Conservation (phyloP, 1,139 yeast genomes). For the Spencermartinsiella ligniputridi region DNA sequence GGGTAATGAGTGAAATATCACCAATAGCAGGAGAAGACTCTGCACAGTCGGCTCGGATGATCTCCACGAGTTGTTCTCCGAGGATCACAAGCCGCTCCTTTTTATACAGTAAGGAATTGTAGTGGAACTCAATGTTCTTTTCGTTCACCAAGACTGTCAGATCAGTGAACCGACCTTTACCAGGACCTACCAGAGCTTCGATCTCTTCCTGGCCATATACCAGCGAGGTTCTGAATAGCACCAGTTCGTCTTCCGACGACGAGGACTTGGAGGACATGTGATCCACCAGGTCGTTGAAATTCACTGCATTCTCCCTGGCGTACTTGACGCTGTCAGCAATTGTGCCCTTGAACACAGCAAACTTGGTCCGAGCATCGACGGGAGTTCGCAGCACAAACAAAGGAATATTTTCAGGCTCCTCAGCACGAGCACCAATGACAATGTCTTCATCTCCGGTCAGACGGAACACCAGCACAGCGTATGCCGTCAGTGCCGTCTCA, state of each 20-base stretch:
- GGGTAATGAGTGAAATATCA: slow-evolving; percentile 62
- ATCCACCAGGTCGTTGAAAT: slow-evolving; percentile 53
- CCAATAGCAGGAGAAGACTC: slow-evolving; percentile 47
- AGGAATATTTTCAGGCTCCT: slow-evolving; percentile 31
- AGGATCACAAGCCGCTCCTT: slow-evolving; percentile 63
- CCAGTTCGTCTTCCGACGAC: slow-evolving; percentile 41
- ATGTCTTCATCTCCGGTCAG: slow-evolving; percentile 93
- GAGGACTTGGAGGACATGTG: slow-evolving; percentile 45
- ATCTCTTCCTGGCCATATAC: slow-evolving; percentile 33
- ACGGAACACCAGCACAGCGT: slow-evolving; percentile 68
- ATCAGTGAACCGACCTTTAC: slow-evolving; percentile 41
- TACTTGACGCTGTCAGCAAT: slow-evolving; percentile 44
- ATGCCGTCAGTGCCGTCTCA: slow-evolving; percentile 58
- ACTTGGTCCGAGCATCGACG: slow-evolving; percentile 43
- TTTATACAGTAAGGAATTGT: slow-evolving; percentile 73
- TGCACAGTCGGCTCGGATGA: slow-evolving; percentile 38
- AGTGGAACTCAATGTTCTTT: slow-evolving; percentile 45
- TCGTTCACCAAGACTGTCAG: slow-evolving; percentile 49
- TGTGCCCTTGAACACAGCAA: slow-evolving; percentile 46
- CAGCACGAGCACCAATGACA: slow-evolving; percentile 56
- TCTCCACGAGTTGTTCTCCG: slow-evolving; percentile 67
- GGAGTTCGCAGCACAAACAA: slow-evolving; percentile 55
- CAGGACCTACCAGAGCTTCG: slow-evolving; percentile 41
- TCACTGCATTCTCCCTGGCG: slow-evolving; percentile 39
- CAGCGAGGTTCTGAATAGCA: slow-evolving; percentile 61